Conservation (phyloP, 106 monocot species). For the Phalaenopsis aphrodite region DNA sequence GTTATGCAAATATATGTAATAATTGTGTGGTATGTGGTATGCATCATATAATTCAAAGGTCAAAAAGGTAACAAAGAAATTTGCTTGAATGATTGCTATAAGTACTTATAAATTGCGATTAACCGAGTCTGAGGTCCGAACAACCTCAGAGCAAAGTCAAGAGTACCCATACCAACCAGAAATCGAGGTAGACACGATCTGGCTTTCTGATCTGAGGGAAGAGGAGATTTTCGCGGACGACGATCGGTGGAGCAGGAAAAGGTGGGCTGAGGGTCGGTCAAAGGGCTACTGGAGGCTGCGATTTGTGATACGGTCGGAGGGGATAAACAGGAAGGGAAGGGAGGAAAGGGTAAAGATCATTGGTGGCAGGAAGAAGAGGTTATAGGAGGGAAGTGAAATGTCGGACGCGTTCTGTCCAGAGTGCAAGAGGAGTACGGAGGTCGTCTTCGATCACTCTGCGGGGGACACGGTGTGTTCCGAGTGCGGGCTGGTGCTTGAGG, state of each 20-base stretch:
- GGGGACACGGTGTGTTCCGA: slow-evolving; percentile 25
- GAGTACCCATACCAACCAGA: background rate
- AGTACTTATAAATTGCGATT: background rate
- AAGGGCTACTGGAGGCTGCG: background rate
- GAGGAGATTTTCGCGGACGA: background rate
- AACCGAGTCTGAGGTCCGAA: background rate
- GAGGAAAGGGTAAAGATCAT: background rate
- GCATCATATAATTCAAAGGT: too few species aligned
- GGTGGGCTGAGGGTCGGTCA: background rate
- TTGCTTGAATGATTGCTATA: background rate
- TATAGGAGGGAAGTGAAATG: background rate
- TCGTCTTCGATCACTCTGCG: slow-evolving; percentile 25
- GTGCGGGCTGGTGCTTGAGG: slow-evolving; percentile 28
- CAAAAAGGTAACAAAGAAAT: too few species aligned
- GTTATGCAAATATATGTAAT: too few species aligned
- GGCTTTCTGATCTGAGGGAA: background rate
- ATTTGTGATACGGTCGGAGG: background rate
- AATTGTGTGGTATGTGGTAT: too few species aligned
- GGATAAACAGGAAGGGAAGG: background rate
- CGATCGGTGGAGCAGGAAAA: background rate
- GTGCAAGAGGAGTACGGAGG: slow-evolving; percentile 24
- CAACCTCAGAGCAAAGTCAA: background rate
- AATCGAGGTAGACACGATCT: background rate
- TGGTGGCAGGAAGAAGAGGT: background rate
- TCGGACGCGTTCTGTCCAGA: slow-evolving; percentile 21